Evolutionary conservation across 164 flowering plant genomes (phyloP), one percentile per base, ranked within the genome.

Genomic region (Brasenia schreberi): DNA sequence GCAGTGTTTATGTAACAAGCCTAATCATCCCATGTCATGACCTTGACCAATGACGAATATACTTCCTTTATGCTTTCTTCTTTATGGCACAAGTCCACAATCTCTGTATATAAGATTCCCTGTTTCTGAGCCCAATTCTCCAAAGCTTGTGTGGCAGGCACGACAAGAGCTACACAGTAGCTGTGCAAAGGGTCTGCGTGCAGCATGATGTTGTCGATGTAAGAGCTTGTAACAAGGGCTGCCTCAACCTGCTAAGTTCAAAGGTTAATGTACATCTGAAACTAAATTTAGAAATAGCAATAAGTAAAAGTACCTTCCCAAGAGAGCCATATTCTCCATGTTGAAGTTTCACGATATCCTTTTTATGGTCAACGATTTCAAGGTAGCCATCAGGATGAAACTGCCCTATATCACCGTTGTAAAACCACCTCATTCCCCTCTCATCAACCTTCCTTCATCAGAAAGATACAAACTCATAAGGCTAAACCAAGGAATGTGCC

Each of bases 291-390:
- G 39, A 33, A 33, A 33, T 3, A 4, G 39, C 39, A 33, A 33
- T 33, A 33, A 49, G 45, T 4, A 70, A 59, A 44, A 66, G 56
- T 76, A 91, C 99, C 96, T 92, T 94, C 65, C 99, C 99, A 43
- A 94, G 80, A 62, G 99, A 91, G 33, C 91, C 94, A 78, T 94
- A 94, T 78, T 94, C 97, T 66, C 99, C 99, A 77, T 94, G 99
- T 77, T 94, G 99, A 74, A 94, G 99, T 78, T 94, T 94, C 65
- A 94, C 95, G 45, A 94, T 94, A 71, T 94, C 99, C 78, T 94
- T 94, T 65, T 88, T 94, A 56, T 97, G 97, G 75, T 94, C 99
- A 78, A 91, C 78, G 68, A 94, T 92, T 81, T 94, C 93, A 69
- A 94, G 88, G 81, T 97, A 94, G 69, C 99, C 99, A 81, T 94